These are phyloP conservation scores for Epicoccum sorghinum DNA, from an alignment of 2,329 filamentous ascomycete genomes.

Conservation along the genomic window DNA sequence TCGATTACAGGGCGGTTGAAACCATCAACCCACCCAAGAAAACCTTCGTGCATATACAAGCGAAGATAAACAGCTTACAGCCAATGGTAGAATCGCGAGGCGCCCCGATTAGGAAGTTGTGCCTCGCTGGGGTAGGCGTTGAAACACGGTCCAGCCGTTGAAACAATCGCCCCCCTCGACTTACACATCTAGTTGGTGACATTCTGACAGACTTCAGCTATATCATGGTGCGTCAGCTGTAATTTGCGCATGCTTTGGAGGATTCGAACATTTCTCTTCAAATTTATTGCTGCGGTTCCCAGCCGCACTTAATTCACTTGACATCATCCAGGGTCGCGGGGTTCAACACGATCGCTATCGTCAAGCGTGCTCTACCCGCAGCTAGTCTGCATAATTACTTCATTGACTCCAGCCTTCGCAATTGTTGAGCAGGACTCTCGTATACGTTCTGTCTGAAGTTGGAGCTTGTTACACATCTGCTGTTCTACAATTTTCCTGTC, in stretches of 20 bases:
- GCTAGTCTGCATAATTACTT: conserved; percentile 13
- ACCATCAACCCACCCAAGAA: conserved; percentile 1
- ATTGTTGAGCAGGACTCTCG: conserved; percentile 6
- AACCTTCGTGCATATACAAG: conserved; percentile 19
- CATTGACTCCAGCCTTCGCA: conserved; percentile 12
- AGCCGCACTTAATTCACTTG: conserved; percentile 2
- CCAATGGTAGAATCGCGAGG: conserved; percentile 13
- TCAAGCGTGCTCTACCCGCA: conserved; percentile 7
- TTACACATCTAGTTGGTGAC: conserved; percentile 12
- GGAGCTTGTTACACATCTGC: not conserved
- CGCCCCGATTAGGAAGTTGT: not conserved
- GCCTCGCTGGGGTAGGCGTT: conserved; percentile 3
- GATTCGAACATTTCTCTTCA: conserved; percentile 3
- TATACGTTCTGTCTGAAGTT: not conserved
- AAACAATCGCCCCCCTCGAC: conserved; percentile 25
- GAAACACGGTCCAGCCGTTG: conserved; percentile 28
- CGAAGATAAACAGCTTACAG: conserved; percentile 6
- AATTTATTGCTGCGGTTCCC: conserved; percentile 2
- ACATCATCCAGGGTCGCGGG: conserved; percentile 14
- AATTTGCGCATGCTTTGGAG: conserved; percentile 15
- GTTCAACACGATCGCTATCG: conserved; percentile 4
- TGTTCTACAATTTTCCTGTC: not conserved
- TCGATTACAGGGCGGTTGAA: conserved; percentile 12
- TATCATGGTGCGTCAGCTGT: conserved; percentile 20
- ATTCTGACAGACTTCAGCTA: conserved; percentile 13